A percentile compares a stretch with the other conserved stretches of the same genome.
phyloP scores from a whole-genome alignment of 495 filamentous ascomycete species.

The Cairneyella variabilis region DNA sequence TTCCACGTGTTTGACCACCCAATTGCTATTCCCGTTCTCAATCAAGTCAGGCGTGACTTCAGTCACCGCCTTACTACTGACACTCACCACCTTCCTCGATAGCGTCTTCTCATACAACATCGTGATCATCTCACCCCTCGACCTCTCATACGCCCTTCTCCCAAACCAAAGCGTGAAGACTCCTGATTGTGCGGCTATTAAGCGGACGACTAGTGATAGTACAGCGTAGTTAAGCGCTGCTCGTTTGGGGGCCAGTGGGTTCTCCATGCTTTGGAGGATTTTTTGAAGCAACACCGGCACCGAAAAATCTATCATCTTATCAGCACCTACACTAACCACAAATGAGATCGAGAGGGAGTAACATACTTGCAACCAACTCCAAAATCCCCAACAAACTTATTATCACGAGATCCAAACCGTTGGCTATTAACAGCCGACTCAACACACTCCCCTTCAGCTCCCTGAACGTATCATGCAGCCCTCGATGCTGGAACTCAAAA shows the following conservation, averaged over 20 bases:
- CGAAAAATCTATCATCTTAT: conserved; percentile 42
- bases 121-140: conserved; percentile 80
- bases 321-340: not conserved
- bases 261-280: conserved; percentile 63
- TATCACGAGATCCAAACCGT: conserved; percentile 70
- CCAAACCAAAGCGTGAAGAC: conserved; percentile 73
- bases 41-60: conserved; percentile 26
- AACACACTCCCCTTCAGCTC: conserved; percentile 69
- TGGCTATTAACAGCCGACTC: conserved; percentile 62
- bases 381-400: conserved; percentile 56
- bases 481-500: conserved; percentile 71
- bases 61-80: conserved; percentile 29
- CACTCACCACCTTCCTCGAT: conserved; percentile 64
- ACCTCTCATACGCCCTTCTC: conserved; percentile 72
- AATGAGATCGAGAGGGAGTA: conserved; percentile 7
- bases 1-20: conserved; percentile 19
- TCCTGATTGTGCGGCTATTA: conserved; percentile 60
- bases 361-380: conserved; percentile 52
- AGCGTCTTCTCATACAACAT: conserved; percentile 86
- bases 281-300: conserved; percentile 68
- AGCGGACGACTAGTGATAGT: conserved; percentile 53
- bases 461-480: conserved; percentile 68
- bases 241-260: conserved; percentile 40
- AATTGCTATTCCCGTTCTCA: conserved; percentile 22
- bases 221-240: conserved; percentile 64